A percentile compares a stretch with the other conserved stretches of the same genome.
phyloP scores from a whole-genome alignment of 2,329 filamentous ascomycete genomes.

The Scleromitrula shiraiana region DNA sequence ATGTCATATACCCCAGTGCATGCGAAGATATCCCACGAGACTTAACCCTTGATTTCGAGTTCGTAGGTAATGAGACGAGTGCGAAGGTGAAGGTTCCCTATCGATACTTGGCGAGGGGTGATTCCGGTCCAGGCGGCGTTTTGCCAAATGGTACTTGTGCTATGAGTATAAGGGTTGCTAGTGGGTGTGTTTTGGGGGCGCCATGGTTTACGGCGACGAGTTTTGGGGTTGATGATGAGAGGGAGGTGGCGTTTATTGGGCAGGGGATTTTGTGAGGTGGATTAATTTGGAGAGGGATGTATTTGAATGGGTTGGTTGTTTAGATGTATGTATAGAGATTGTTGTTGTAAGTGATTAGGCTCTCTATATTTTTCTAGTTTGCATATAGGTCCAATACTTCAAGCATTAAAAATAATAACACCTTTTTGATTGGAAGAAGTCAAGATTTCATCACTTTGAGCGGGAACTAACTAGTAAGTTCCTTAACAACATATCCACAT shows the following conservation, averaged over 20 bases:
- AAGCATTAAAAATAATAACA: too few relatives aligned
- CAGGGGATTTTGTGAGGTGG: conserved; percentile 1
- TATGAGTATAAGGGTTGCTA: neutral
- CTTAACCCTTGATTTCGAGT: neutral
- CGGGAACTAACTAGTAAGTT: too few relatives aligned
- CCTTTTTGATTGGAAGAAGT: too few relatives aligned
- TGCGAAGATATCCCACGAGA: neutral
- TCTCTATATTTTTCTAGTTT: too few relatives aligned
- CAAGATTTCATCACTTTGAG: too few relatives aligned
- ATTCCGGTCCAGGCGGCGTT: neutral
- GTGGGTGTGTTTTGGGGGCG: neutral
- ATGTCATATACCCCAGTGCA: neutral
- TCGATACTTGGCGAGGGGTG: neutral
- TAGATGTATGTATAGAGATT: too few relatives aligned
- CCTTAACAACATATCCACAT: too few relatives aligned
- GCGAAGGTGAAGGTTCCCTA: neutral
- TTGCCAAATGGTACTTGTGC: neutral
- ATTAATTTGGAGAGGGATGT: neutral
- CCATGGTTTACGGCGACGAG: conserved; percentile 1
- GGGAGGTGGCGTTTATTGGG: neutral
- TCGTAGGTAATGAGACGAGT: neutral
- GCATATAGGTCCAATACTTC: too few relatives aligned
- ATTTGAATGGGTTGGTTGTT: too few relatives aligned
- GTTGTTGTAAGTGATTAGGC: too few relatives aligned
- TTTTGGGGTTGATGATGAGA: neutral